phyloP scores from a whole-genome alignment of 108 stramenopile genomes.

The Nitzschia sp. region DNA sequence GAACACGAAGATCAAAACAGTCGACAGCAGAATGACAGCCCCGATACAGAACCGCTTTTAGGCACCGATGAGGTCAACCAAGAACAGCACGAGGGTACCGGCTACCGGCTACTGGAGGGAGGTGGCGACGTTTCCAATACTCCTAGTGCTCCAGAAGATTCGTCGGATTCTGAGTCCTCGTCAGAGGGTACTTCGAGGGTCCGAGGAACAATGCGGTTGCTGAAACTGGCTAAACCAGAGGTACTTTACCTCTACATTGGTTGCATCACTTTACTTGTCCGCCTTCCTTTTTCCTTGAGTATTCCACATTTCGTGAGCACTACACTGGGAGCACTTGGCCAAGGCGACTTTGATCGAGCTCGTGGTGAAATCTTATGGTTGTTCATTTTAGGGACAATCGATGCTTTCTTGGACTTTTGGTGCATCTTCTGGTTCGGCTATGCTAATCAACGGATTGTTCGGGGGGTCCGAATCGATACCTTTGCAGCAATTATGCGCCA shows the following conservation, averaged over 20 bases:
- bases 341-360: conserved; percentile 64
- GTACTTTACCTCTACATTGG: conserved; percentile 78
- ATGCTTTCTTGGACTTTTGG: conserved; percentile 88
- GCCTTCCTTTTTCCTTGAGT: conserved; percentile 82
- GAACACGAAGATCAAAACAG: neutral
- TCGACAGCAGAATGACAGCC: neutral
- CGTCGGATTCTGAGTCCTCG: neutral
- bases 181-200: conserved; percentile 49
- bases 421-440: conserved; percentile 88
- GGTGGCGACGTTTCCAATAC: no score
- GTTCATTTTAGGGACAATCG: conserved; percentile 78
- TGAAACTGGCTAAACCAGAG: conserved; percentile 77
- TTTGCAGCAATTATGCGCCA: conserved; percentile 69
- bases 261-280: conserved; percentile 76
- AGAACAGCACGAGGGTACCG: neutral
- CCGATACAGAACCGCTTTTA: neutral
- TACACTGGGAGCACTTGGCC: conserved; percentile 66
- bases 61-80: neutral
- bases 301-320: conserved; percentile 89
- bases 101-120: neutral
- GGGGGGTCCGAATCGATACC: conserved; percentile 71
- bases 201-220: conserved; percentile 69
- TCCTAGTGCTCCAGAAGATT: neutral
- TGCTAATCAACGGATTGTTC: conserved; percentile 82
- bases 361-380: conserved; percentile 70